Percentiles rank a stretch among this genome's conserved stretches.
Conservation (phyloP, 2,329 filamentous ascomycete genomes). For the Aspergillus awamori region DNA sequence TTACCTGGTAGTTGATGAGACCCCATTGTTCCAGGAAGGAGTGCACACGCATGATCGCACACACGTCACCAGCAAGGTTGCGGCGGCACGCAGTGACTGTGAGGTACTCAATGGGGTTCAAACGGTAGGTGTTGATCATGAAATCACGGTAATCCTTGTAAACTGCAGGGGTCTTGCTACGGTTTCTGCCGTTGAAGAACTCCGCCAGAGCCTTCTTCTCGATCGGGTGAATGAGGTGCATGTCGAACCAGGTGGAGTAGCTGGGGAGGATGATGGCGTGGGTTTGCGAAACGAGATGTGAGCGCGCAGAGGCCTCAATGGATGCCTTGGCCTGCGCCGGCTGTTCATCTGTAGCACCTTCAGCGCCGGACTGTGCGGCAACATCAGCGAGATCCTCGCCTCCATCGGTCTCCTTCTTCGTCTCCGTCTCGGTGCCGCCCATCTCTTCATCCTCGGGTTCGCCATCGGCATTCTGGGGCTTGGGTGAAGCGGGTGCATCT, state of each 20-base stretch:
- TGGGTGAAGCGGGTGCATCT: constrained; percentile 68
- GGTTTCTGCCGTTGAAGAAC: constrained; percentile 97
- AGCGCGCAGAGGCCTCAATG: constrained; percentile 82
- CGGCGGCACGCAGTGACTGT: constrained; percentile 95
- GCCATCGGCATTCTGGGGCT: constrained; percentile 59
- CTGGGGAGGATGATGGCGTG: constrained; percentile 96
- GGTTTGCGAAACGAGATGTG: constrained; percentile 89
- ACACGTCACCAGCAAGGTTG: constrained; percentile 95
- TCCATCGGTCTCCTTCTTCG: constrained; percentile 50
- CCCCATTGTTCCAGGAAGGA: constrained; percentile 98
- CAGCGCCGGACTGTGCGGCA: constrained; percentile 47
- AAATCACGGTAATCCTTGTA: constrained; percentile 99
- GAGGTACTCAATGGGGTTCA: constrained; percentile 94
- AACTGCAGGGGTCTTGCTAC: constrained; percentile 94
- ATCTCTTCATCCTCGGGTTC: constrained; percentile 76
- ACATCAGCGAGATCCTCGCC: constrained; percentile 51
- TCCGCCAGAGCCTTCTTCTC: constrained; percentile 95
- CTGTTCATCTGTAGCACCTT: constrained; percentile 57
- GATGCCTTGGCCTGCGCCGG: constrained; percentile 74
- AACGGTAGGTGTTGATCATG: constrained; percentile 98
- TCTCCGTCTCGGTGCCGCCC: constrained; percentile 62
- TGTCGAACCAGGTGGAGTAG: constrained; percentile 99
- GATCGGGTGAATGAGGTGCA: constrained; percentile 86
- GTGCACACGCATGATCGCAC: constrained; percentile 98
- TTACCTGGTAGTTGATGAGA: constrained; percentile 96